Evolutionary conservation across 139 green algal species (phyloP), one percentile per base, ranked within the genome.

Genomic region (Closterium sp.): DNA sequence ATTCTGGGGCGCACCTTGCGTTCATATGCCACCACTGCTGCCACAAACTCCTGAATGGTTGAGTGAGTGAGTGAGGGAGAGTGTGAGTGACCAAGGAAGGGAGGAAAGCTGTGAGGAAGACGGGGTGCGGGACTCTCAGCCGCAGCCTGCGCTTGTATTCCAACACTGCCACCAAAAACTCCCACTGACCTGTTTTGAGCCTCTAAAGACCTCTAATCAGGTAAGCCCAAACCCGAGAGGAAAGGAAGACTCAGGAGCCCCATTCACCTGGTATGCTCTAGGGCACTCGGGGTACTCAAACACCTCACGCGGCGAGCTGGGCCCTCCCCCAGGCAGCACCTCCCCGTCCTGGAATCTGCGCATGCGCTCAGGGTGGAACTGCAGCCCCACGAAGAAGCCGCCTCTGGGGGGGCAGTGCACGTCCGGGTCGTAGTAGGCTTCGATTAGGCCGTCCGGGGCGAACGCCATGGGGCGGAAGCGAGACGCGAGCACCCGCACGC

Each of bases 331-430:
- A 55, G 36, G 36, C 36, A 6, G 4, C 4, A 55, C 36, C 36
- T 55, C 4, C 34, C 16, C 30, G 43, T 94, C 43, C n/a, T 94
- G 76, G 4, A 95, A 92, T 4, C 92, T 91, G 19, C 89, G 66
- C 91, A 94, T 94, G 38, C 91, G 90, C 83, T 94, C 91, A 4
- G 91, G 91, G 43, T 94, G 91, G 85, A 94, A 94, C 83, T 94
- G 91, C 69, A 94, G 91, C 69, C 91, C 91, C 34, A 94, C 91
- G 8, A 93, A 91, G 38, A 94, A 94, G 31, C 43, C 34, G 34
- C 90, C 90, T 28, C 88, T 8, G 16, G 35, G 88, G 6, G 90
- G 90, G 31, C 93, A 32, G 84, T 94, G 92, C n/a, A 32, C 33
- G 76, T 87, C 91, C 34, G 92, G 92, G 84, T 94, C 92, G 55